A percentile compares a stretch with the other conserved stretches of the same genome.
phyloP scores from a whole-genome alignment of 257 asterid species.

The Penstemon davidsonii region DNA sequence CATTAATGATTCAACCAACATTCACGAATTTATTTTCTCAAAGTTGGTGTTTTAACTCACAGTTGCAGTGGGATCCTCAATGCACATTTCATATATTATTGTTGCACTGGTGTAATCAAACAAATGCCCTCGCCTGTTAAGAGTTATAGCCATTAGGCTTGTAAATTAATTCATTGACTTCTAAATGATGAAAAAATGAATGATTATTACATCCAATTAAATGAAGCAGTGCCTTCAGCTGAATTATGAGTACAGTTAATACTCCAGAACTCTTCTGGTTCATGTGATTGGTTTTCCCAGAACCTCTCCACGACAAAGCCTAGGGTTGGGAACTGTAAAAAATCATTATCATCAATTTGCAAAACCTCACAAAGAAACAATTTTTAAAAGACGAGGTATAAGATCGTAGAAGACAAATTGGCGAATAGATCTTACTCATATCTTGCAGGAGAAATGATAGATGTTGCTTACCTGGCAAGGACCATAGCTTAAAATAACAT shows the following conservation, averaged over 20 bases:
- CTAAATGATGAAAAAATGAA: slow-evolving; percentile 26
- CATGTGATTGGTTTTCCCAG: slow-evolving; percentile 97
- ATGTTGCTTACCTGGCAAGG: slow-evolving; percentile 85
- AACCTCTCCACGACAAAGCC: slow-evolving; percentile 95
- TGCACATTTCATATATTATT: slow-evolving; percentile 84
- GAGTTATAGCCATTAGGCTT: slow-evolving; percentile 28
- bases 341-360: slow-evolving; percentile 20
- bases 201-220: slow-evolving; percentile 77
- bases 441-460: slow-evolving; percentile 20
- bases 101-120: slow-evolving; percentile 93
- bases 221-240: slow-evolving; percentile 80
- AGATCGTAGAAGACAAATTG: background rate
- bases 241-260: slow-evolving; percentile 87
- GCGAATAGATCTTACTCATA: slow-evolving; percentile 6
- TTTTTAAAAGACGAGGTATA: slow-evolving; percentile 13
- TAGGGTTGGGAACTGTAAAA: slow-evolving; percentile 88
- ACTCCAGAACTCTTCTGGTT: slow-evolving; percentile 97
- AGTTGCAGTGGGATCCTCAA: slow-evolving; percentile 79
- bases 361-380: slow-evolving; percentile 17
- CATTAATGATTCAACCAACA: slow-evolving; percentile 22
- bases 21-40: slow-evolving; percentile 16
- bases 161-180: slow-evolving; percentile 21
- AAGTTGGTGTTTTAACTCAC: slow-evolving; percentile 52
- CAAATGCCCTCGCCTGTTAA: slow-evolving; percentile 92
- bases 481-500: slow-evolving; percentile 83